Evolutionary conservation across 768 basidiomycete species (phyloP), one percentile per base, ranked within the genome.

Genomic region (Candolleomyces eurysporus): DNA sequence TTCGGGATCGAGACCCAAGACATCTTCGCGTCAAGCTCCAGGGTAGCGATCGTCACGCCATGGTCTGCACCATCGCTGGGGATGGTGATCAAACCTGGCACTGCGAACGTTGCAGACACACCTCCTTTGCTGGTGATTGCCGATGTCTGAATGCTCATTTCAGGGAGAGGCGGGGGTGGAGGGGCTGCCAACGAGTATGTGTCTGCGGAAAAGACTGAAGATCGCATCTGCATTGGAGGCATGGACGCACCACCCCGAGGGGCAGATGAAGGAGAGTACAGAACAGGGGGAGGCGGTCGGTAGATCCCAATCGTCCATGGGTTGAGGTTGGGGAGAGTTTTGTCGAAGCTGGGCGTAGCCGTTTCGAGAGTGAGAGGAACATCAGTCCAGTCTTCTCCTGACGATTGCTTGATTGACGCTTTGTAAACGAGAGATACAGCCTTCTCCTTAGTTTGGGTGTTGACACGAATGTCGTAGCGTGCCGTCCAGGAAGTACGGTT

Each of bases 381-480:
- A 59, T 82, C 74, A 0, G 67, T 68, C 80, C 79, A 83, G 49
- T 74, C 71, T 67, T 82, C 80, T 40, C 79, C 79, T 4, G 78
- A 80, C 50, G 63, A 71, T 59, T 82, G 81, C 0, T 64, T 70
- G 55, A 80, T 76, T 1, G 68, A 65, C 0, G 73, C 79, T 63
- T 79, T 80, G 65, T 81, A 81, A 2, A 72, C 68, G 31, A 81
- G 55, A 3, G 63, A 71, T 0, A 81, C 67, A 3, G 76, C 75
- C 11, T 66, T 69, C 26, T 76, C 73, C 57, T 76, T 71, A 2
- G 69, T 61, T 16, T 78, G 67, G 72, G 78, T 75, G 59, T 79
- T 69, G 3, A 78, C 78, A 8, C 76, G 72, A 10, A 81, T 74
- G 57, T 81, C 80, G 54, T 80, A 81, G 2, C 64, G 65, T 0